Evolutionary conservation across 805 yeast species (phyloP).

Genomic region (Starmerella apis): DNA sequence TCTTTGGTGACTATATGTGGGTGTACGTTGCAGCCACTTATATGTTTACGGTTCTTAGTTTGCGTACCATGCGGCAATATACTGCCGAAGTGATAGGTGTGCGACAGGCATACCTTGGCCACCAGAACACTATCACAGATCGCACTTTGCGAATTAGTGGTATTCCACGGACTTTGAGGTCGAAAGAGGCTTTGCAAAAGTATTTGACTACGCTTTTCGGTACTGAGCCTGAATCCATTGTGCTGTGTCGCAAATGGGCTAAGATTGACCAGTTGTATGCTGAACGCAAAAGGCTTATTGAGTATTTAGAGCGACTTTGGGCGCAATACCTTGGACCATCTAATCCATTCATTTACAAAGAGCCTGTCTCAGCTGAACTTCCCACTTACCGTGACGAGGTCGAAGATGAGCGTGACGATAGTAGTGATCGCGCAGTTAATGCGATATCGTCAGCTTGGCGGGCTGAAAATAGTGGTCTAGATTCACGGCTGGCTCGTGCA

Average conservation of each 20-base stretch:
- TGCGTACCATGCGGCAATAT: slow-evolving; percentile 39
- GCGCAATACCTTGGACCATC: slow-evolving; percentile 46
- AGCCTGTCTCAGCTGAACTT: background rate
- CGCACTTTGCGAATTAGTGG: slow-evolving; percentile 82
- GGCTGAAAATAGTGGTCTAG: slow-evolving; percentile 3
- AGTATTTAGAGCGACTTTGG: slow-evolving; percentile 60
- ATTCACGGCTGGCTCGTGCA: slow-evolving; percentile 1
- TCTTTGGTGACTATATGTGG: slow-evolving; percentile 50
- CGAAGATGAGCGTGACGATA: background rate
- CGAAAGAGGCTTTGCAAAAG: slow-evolving; percentile 54
- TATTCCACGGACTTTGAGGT: slow-evolving; percentile 71
- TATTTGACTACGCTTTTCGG: slow-evolving; percentile 71
- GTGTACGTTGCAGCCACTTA: slow-evolving; percentile 80
- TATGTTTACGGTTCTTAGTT: slow-evolving; percentile 57
- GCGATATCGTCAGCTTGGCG: background rate
- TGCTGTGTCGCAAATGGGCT: slow-evolving; percentile 82
- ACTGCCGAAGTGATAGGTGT: slow-evolving; percentile 63
- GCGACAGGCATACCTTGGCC: slow-evolving; percentile 73
- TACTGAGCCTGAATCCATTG: slow-evolving; percentile 66
- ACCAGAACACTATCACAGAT: slow-evolving; percentile 81
- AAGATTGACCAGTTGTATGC: slow-evolving; percentile 55
- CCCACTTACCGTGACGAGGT: background rate
- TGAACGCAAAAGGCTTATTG: slow-evolving; percentile 44
- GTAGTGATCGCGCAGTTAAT: background rate
- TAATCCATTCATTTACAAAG: slow-evolving; percentile 23